These are phyloP conservation scores for Immersiella caudata DNA, from an alignment of 495 filamentous ascomycete species.

Conservation along the genomic window DNA sequence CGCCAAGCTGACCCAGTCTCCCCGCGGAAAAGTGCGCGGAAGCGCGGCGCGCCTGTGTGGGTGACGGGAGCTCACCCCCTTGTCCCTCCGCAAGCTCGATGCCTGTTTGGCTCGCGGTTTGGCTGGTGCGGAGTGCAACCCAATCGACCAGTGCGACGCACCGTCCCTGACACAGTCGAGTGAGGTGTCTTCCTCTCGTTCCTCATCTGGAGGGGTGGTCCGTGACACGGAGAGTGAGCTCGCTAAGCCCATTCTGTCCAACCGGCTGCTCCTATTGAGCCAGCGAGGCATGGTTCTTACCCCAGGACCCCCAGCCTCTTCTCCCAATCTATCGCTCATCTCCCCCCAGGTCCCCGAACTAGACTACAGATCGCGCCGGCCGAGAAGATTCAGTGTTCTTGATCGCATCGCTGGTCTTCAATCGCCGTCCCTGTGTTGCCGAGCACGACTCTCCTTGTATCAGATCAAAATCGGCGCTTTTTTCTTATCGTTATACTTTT, in stretches of 20 bases:
- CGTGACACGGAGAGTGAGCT: slow-evolving; percentile 25
- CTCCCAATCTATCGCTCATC: slow-evolving; percentile 32
- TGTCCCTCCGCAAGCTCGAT: slow-evolving; percentile 22
- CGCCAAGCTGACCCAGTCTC: slow-evolving; percentile 5
- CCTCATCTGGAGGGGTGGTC: slow-evolving; percentile 16
- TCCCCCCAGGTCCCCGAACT: slow-evolving; percentile 20
- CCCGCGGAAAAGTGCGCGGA: slow-evolving; percentile 19
- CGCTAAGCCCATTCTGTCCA: slow-evolving; percentile 23
- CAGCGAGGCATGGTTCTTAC: slow-evolving; percentile 25
- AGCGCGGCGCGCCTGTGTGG: slow-evolving; percentile 26
- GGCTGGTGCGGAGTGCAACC: slow-evolving; percentile 21
- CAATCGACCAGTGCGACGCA: slow-evolving; percentile 19
- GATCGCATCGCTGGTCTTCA: slow-evolving; percentile 29
- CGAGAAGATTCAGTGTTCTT: slow-evolving; percentile 21
- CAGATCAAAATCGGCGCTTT: background rate
- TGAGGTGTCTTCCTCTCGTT: slow-evolving; percentile 5
- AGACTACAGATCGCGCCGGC: slow-evolving; percentile 31
- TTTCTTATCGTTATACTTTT: background rate
- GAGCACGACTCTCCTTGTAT: slow-evolving; percentile 11
- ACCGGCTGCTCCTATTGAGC: slow-evolving; percentile 29
- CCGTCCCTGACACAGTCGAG: slow-evolving; percentile 14
- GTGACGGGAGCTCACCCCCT: slow-evolving; percentile 13
- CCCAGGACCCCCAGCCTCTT: slow-evolving; percentile 34
- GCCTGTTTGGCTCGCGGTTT: slow-evolving; percentile 5
- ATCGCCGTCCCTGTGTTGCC: slow-evolving; percentile 9